Conservation (phyloP, 305 asterid genomes). For the Fraxinus angustifolia region DNA sequence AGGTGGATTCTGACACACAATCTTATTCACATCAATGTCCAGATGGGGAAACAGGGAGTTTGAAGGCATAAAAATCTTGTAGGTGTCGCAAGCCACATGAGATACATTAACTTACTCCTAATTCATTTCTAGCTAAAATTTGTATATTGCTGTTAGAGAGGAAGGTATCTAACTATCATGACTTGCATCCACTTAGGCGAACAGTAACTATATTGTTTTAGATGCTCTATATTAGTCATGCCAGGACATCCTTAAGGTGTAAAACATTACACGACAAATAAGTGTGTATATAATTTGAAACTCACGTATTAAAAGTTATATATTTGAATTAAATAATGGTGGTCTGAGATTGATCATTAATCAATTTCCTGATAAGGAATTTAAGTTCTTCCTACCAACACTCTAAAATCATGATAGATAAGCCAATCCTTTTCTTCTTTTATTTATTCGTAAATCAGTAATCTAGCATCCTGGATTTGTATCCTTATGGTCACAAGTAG, state of each 20-base stretch:
- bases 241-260: neutral
- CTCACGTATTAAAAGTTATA: neutral
- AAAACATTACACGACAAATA: neutral
- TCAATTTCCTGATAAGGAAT: neutral
- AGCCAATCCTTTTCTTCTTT: neutral
- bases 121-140: neutral
- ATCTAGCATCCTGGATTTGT: conserved; percentile 12
- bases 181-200: neutral
- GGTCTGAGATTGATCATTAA: neutral
- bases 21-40: neutral
- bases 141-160: neutral
- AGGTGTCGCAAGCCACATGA: neutral
- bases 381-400: neutral
- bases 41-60: neutral
- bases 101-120: neutral
- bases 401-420: neutral
- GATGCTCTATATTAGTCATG: neutral
- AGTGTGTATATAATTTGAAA: neutral
- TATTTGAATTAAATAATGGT: neutral
- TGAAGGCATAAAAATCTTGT: neutral
- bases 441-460: neutral
- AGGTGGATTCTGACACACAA: neutral
- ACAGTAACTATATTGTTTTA: neutral
- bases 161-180: neutral
- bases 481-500: neutral